Base-by-base conservation (phyloP, 2,329 filamentous ascomycete species). In the Xylaria sp. region DNA sequence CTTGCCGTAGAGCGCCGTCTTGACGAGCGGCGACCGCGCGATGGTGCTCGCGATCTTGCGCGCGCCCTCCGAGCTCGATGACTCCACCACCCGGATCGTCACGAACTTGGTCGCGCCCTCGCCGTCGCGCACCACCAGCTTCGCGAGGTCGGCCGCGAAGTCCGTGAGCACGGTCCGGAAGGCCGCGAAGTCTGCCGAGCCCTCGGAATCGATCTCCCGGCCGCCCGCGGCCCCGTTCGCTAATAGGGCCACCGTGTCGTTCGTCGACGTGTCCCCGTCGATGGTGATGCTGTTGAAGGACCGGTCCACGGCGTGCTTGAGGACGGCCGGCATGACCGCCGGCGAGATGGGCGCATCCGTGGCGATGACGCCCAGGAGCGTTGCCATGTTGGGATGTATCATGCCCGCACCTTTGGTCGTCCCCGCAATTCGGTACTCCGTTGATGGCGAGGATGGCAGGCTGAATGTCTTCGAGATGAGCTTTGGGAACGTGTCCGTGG, bases 371-470 rank as follows among this genome's bases (percentile, higher is more conserved):
- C 91, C 92, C 34, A 99, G 85, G 29, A 97, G 83, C 1, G 94
- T 99, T 24, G 92, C 94, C 92, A 99, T 96, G 78, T 99, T 97
- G 44, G 94, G 94, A 70, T 97, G 92, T 72, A 99, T 96, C 94
- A 99, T 99, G 68, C 94, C 94, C 4, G 94, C 94, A 52, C 94
- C 94, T 78, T 99, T 99, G 67, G 93, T 96, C 85, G 96, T 95
- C 64, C 94, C 94, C 11, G 91, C 92, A 45, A 99, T 88, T 64
- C 84, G 82, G 76, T 96, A 99, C 71, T 88, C 86, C 45, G 85
- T 78, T 17, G 80, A 80, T 0, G 90, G 85, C 3, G 90, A 89
- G 1, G 90, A 92, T 3, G 94, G 92, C 26, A 99, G 84, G 22
- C 80, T 86, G 74, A 97, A 99, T 13, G 86, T 85, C 63, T 83